A percentile compares a stretch with the other conserved stretches of the same genome.
Conservation (phyloP, 768 basidiomycete species). For the Exidia glandulosa region DNA sequence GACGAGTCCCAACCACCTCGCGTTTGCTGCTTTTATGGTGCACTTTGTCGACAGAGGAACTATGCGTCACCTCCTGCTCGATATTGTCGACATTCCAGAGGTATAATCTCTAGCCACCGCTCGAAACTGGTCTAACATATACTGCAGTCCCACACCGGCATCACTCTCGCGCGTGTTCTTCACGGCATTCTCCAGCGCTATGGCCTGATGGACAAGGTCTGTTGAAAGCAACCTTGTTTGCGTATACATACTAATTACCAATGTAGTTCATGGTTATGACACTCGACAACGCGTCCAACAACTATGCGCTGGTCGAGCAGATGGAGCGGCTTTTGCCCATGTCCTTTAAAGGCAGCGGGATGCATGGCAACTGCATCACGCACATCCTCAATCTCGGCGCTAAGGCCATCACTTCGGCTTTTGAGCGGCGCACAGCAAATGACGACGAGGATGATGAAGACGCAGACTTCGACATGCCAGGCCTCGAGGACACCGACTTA, state of each 20-base stretch:
- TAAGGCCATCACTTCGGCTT: slow-evolving; percentile 20
- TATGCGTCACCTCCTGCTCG: slow-evolving; percentile 19
- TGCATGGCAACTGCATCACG: slow-evolving; percentile 23
- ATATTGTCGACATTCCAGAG: not conserved
- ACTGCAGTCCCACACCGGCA: not conserved
- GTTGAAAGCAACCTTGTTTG: not conserved
- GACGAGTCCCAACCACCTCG: slow-evolving; percentile 26
- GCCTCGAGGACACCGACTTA: not conserved
- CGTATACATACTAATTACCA: not conserved
- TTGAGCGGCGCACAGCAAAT: slow-evolving; percentile 20
- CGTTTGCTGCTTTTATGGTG: slow-evolving; percentile 20
- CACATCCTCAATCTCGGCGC: slow-evolving; percentile 30
- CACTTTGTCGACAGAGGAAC: slow-evolving; percentile 22
- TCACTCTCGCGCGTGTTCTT: not conserved
- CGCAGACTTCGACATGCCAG: not conserved
- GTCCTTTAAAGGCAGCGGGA: slow-evolving; percentile 1
- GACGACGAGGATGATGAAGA: not conserved
- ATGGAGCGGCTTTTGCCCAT: not conserved
- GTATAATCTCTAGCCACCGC: not conserved
- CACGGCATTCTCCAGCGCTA: not conserved
- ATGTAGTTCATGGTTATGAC: not conserved
- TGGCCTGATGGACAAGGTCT: not conserved
- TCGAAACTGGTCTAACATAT: not conserved
- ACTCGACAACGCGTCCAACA: not conserved
- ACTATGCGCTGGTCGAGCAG: not conserved